Evolutionary conservation across 352 stramenopile genomes (phyloP).

Genomic region (Globisporangium ultimum): DNA sequence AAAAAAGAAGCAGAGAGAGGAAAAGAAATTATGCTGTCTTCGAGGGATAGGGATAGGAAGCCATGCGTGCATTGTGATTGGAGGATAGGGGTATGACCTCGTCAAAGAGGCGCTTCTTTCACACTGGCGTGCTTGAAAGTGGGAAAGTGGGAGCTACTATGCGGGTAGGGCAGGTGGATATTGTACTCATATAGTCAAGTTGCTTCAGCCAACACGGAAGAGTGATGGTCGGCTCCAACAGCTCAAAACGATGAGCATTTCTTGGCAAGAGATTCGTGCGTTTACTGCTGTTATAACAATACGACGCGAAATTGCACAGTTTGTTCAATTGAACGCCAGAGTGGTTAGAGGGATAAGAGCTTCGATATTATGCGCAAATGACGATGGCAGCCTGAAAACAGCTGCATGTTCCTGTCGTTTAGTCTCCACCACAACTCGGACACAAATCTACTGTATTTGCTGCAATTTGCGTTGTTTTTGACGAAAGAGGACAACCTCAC

Average conservation of each 20-base stretch:
- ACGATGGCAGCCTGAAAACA: no score
- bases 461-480: not conserved
- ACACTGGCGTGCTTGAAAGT: constrained; percentile 11
- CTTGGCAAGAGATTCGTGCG: no score
- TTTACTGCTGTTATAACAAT: no score
- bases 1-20: not conserved
- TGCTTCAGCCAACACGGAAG: not conserved
- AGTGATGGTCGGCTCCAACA: not conserved
- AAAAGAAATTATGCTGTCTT: not conserved
- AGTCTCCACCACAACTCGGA: no score
- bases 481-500: not conserved
- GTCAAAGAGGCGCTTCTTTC: not conserved
- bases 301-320: no score
- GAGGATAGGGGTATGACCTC: not conserved
- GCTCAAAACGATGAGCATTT: no score
- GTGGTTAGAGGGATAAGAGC: no score
- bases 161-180: constrained; percentile 2
- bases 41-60: not conserved
- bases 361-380: no score
- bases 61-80: not conserved
- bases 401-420: no score
- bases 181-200: not conserved
- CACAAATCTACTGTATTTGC: not conserved
- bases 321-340: no score
- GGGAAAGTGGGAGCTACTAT: not conserved